Conservation (phyloP, 208 protist species). For the Acanthamoeba lugdunensis region DNA sequence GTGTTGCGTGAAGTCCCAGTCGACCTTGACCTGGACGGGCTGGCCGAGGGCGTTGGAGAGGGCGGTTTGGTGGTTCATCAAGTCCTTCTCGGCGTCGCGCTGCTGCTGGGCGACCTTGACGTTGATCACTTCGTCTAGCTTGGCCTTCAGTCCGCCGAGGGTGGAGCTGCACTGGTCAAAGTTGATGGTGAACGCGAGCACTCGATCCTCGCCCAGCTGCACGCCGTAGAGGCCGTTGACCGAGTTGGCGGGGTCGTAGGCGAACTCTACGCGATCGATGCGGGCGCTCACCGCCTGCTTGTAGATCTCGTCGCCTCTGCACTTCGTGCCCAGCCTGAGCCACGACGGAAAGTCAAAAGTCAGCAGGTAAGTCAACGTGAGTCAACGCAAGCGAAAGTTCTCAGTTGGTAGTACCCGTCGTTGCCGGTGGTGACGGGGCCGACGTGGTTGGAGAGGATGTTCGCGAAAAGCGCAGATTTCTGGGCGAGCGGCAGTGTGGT, state of each 20-base stretch:
- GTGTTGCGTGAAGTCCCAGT: background rate
- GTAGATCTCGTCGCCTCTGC: background rate
- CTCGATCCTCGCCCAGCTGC: background rate
- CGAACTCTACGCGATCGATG: background rate
- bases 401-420: background rate
- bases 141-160: background rate
- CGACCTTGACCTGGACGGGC: background rate
- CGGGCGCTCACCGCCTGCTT: background rate
- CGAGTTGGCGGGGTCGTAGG: constrained; percentile 6
- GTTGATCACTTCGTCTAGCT: background rate
- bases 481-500: background rate
- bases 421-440: background rate
- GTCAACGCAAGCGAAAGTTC: background rate
- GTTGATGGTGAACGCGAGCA: background rate
- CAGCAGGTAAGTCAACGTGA: background rate
- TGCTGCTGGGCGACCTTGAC: background rate
- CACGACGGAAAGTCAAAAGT: background rate
- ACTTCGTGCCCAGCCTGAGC: background rate
- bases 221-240: background rate
- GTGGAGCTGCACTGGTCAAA: background rate
- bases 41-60: background rate
- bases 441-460: background rate
- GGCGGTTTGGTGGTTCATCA: background rate
- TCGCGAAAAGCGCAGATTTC: background rate
- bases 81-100: background rate